Evolutionary conservation across 345 rosid species (phyloP).

Genomic region (Firmiana major): DNA sequence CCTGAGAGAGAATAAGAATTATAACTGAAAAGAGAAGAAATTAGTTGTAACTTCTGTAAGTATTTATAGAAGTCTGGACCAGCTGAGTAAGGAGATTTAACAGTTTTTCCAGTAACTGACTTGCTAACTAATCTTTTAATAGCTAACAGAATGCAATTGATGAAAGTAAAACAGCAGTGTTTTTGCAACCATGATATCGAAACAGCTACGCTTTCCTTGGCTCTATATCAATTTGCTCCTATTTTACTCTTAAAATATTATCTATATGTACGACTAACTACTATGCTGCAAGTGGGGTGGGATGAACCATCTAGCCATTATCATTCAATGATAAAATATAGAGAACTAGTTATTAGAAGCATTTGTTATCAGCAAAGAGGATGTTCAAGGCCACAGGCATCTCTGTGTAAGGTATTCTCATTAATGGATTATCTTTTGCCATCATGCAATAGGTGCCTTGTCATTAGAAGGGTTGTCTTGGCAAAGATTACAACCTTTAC

Average conservation of each 20-base stretch:
- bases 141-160: no score
- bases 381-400: background rate
- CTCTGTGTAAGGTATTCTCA: background rate
- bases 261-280: background rate
- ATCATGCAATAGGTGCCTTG: background rate
- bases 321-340: background rate
- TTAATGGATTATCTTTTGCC: background rate
- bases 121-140: no score
- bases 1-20: no score
- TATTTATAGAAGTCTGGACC: no score
- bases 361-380: background rate
- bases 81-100: no score
- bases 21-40: no score
- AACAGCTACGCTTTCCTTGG: no score
- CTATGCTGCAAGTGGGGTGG: background rate
- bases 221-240: no score
- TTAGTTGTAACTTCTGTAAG: no score
- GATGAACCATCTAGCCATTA: background rate
- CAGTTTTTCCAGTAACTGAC: no score
- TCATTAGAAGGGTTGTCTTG: slow-evolving; percentile 1
- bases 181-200: no score
- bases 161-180: no score
- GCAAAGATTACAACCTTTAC: background rate
- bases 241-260: background rate
- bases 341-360: background rate